Evolutionary conservation across 306 rosid genomes (phyloP).

Genomic region (Sphenostylis stenocarpa): DNA sequence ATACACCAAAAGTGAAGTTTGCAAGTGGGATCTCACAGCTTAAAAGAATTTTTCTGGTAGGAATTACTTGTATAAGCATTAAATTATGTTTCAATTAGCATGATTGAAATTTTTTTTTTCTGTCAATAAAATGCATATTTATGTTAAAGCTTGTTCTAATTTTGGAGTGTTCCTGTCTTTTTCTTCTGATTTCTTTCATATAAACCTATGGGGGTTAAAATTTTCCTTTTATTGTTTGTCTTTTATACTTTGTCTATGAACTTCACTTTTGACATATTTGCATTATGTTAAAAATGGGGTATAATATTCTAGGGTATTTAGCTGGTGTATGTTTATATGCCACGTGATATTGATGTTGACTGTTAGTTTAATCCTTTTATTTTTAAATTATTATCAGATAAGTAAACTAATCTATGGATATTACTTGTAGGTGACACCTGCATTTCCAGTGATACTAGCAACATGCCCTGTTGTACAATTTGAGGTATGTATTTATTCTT

Average conservation of each 20-base stretch:
- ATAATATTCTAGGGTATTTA: conserved; percentile 5
- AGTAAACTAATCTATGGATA: conserved; percentile 39
- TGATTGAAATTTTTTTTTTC: neutral
- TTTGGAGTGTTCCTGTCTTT: conserved; percentile 24
- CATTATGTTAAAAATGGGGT: neutral
- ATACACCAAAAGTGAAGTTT: conserved; percentile 61
- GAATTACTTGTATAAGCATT: conserved; percentile 26
- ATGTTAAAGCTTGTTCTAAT: conserved; percentile 6
- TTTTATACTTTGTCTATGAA: conserved; percentile 16
- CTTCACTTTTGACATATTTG: conserved; percentile 9
- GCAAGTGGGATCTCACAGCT: conserved; percentile 88
- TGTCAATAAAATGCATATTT: conserved; percentile 1
- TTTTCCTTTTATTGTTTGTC: conserved; percentile 3
- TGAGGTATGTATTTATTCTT: conserved; percentile 59
- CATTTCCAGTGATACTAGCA: conserved; percentile 73
- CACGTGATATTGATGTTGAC: conserved; percentile 17
- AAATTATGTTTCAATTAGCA: conserved; percentile 22
- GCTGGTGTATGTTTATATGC: conserved; percentile 3
- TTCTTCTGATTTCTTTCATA: neutral
- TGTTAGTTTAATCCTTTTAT: neutral
- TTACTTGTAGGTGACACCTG: conserved; percentile 84
- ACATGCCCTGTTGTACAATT: conserved; percentile 82
- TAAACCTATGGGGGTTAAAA: neutral
- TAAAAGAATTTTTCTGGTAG: conserved; percentile 84
- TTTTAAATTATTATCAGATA: conserved; percentile 6